Base-by-base conservation (phyloP, 352 stramenopile species). In the Pythium apleroticum region DNA sequence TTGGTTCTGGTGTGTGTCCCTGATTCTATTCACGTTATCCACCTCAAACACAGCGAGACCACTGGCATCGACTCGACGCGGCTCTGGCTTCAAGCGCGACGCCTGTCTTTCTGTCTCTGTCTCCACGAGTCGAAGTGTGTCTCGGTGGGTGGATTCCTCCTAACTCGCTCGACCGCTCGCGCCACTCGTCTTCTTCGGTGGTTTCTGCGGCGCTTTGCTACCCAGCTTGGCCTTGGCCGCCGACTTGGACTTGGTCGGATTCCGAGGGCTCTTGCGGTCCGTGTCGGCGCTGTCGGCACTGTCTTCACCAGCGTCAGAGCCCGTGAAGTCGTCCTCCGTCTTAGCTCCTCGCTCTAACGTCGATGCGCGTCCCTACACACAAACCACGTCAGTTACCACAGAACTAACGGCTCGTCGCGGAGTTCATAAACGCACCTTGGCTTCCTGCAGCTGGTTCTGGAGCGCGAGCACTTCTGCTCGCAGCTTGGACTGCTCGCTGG, bases 401-500 rank as follows among this genome's bases (percentile, higher is more conserved):
- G n/a, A n/a, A n/a, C n/a, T n/a, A n/a, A n/a, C n/a, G n/a, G 20
- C 1, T 15, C 17, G 8, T 28, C n/a, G n/a, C 8, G 4, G 28
- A 4, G 43, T 24, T 60, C 31, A 52, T 37, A 12, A 52, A 50
- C 57, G 25, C 60, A 90, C 84, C 73, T 89, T 89, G 65, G 63
- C 81, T 71, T 88, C 65, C 4, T 67, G 74, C 19, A 93, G 69
- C 59, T 93, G 74, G 63, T 63, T 75, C 52, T 95, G 73, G 1
- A 93, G 64, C n/a, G 73, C 73, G 9, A 79, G 75, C 22, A 95
- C 59, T 52, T 91, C 76, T 0, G 70, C 55, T 19, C 77, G 75
- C 19, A 93, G 60, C 33, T 75, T 73, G 59, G 80, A 76, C 52
- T 95, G 84, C 33, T 95, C 87, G n/a, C 73, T 78, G 17, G 81